Base-by-base conservation (phyloP, 192 early-diverging fungal species). In the Entomortierella beljakovae region DNA sequence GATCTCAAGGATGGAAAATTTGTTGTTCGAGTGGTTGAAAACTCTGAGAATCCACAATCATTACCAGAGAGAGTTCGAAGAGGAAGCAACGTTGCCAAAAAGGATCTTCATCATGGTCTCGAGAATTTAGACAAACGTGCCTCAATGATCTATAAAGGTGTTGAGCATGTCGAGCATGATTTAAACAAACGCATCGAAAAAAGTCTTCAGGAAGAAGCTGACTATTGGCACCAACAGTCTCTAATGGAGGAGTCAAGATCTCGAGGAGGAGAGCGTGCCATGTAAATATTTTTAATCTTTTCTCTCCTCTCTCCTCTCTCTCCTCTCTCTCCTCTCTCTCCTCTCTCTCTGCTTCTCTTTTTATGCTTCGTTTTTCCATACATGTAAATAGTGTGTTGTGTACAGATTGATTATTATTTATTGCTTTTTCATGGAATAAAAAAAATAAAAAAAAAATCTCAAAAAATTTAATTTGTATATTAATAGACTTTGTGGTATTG, bases 201-300 rank as follows among this genome's bases (percentile, higher is more conserved):
- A 56, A 23, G 55, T 8, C 40, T 79, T 8, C 32, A 79, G 25
- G 68, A 70, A 3, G 75, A 79, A 42, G 75, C 75, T 0, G 75
- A 79, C n/a, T 79, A 65, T 37, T 79, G 75, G 75, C 75, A 79
- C n/a, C 23, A 70, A 38, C 67, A 79, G 57, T 69, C 67, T 15
- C 38, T 79, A 38, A 79, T 70, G 68, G 75, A 79, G n/a, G 40
- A 79, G 28, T 55, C 75, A 8, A 79, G 65, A 28, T 61, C 55
- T 3, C 75, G 75, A 28, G 54, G 28, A 11, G 51, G 68, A 42
- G 75, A 70, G 37, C 75, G 68, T 23, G 75, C 56, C 16, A 54
- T 79, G 60, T 79, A 65, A 55, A 70, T 67, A 57, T 23, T 22
- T 22, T 57, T 20, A 8, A 6, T 28, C 18, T 25, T 25, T 3